Percentiles rank a stretch among this genome's conserved stretches.
Evolutionary conservation across 305 asterid species (phyloP).

Genomic region (Fraxinus paxiana): DNA sequence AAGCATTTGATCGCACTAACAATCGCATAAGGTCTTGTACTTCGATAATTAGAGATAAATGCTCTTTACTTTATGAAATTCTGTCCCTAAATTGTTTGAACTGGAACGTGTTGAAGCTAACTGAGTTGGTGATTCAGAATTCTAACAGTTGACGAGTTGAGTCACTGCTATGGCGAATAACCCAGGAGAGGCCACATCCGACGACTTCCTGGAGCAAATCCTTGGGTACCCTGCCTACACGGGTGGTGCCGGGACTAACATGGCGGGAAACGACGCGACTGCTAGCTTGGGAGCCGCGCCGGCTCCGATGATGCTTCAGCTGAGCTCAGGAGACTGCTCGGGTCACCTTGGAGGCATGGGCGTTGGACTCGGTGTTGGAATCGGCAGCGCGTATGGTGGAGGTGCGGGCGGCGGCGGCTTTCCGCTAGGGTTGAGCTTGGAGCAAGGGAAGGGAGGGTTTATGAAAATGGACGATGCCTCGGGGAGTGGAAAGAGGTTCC

Average conservation of each 20-base stretch:
- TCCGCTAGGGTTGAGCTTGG: constrained; percentile 82
- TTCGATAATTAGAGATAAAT: neutral
- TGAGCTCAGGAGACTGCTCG: constrained; percentile 53
- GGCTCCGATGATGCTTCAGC: constrained; percentile 57
- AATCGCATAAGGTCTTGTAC: neutral
- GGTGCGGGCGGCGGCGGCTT: constrained; percentile 38
- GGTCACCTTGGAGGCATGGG: constrained; percentile 39
- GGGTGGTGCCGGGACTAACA: constrained; percentile 16
- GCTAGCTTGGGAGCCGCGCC: constrained; percentile 29
- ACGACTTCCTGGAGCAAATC: constrained; percentile 50
- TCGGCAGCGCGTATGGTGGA: constrained; percentile 27
- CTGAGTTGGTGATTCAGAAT: constrained; percentile 3
- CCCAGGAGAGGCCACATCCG: constrained; percentile 39
- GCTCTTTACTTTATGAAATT: neutral
- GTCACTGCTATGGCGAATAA: constrained; percentile 37
- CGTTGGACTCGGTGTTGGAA: constrained; percentile 42
- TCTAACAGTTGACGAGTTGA: constrained; percentile 8
- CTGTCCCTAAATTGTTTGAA: neutral
- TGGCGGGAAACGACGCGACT: constrained; percentile 35
- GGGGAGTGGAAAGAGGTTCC: constrained; percentile 63
- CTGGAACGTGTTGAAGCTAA: neutral
- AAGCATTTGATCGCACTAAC: neutral
- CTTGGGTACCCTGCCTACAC: constrained; percentile 44
- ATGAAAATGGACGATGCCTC: constrained; percentile 54
- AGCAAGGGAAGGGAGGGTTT: constrained; percentile 69